Evolutionary conservation across 257 asterid species (phyloP).

Genomic region (Solanum piurae): DNA sequence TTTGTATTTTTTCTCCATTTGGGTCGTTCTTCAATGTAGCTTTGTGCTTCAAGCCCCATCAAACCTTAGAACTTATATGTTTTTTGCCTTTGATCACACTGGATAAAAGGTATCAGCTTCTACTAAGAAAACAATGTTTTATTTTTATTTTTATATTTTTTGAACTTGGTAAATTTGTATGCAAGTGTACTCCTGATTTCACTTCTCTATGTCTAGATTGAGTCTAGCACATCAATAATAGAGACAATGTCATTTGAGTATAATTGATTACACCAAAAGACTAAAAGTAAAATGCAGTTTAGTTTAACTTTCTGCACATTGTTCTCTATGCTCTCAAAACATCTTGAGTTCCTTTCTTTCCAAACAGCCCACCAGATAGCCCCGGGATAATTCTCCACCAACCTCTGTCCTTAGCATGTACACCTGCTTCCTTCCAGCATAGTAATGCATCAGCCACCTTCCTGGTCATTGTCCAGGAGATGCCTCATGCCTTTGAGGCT

Average conservation of each 20-base stretch:
- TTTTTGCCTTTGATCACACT: neutral
- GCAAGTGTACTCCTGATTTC: neutral
- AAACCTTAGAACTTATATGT: neutral
- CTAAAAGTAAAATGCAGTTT: neutral
- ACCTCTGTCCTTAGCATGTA: neutral
- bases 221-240: neutral
- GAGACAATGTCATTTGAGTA: neutral
- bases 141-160: neutral
- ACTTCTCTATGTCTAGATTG: neutral
- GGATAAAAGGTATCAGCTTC: neutral
- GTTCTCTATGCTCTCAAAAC: neutral
- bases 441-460: neutral
- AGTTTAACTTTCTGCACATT: neutral
- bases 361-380: neutral
- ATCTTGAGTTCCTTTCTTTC: neutral
- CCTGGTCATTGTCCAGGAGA: neutral
- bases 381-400: neutral
- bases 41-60: neutral
- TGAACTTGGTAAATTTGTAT: too few relatives aligned
- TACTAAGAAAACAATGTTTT: neutral
- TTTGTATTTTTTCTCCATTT: neutral
- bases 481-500: neutral
- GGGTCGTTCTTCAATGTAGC: neutral
- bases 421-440: neutral
- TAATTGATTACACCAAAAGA: neutral